These are phyloP conservation scores for Sphaerulina vaccinii DNA, from an alignment of 2,329 filamentous ascomycete genomes.

Conservation along the genomic window DNA sequence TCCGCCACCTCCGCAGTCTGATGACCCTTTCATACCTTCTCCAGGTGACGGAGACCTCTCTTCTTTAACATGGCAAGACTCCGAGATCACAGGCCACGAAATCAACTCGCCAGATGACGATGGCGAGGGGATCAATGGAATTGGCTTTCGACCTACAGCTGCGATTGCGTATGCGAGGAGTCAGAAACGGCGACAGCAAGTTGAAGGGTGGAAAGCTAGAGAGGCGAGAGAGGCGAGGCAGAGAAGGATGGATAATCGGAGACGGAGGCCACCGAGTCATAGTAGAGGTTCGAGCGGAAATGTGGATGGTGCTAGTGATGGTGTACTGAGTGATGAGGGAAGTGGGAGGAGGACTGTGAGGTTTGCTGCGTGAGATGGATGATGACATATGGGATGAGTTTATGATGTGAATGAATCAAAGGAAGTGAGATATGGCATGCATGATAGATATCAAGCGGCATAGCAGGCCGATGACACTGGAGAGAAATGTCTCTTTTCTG, in stretches of 20 bases:
- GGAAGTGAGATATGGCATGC: slow-evolving; percentile 3
- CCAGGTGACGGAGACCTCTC: slow-evolving; percentile 20
- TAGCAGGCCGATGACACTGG: too few relatives aligned
- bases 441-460: too few relatives aligned
- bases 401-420: slow-evolving; percentile 1
- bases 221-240: slow-evolving; percentile 60
- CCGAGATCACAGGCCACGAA: slow-evolving; percentile 61
- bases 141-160: slow-evolving; percentile 62
- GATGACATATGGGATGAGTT: background rate
- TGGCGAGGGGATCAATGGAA: slow-evolving; percentile 62
- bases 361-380: slow-evolving; percentile 10
- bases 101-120: slow-evolving; percentile 58
- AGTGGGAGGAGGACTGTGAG: slow-evolving; percentile 18
- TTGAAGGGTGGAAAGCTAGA: slow-evolving; percentile 59
- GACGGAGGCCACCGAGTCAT: slow-evolving; percentile 31
- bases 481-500: too few relatives aligned
- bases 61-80: slow-evolving; percentile 56
- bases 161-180: slow-evolving; percentile 57
- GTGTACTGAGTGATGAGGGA: background rate
- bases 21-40: slow-evolving; percentile 6
- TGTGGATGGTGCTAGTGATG: slow-evolving; percentile 7
- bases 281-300: background rate
- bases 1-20: slow-evolving; percentile 18
- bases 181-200: slow-evolving; percentile 57
- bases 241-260: slow-evolving; percentile 54